These are phyloP conservation scores for Fusarium sp. DNA, from an alignment of 2,329 filamentous ascomycete genomes.

Conservation along the genomic window DNA sequence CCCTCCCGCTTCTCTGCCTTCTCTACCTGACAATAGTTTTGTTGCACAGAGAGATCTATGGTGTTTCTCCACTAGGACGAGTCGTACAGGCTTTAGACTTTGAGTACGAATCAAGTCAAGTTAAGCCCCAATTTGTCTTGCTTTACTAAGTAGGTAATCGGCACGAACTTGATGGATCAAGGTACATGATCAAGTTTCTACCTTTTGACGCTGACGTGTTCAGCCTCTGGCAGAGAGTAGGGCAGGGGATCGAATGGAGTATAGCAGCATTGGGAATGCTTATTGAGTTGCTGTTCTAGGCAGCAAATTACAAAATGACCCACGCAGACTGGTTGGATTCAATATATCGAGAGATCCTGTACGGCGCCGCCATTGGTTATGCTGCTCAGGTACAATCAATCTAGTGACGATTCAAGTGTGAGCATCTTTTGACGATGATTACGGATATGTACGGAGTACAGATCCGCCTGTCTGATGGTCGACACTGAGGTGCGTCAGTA, in stretches of 20 bases:
- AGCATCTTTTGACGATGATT: conserved; percentile 4
- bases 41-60: conserved; percentile 20
- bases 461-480: conserved; percentile 12
- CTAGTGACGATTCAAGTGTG: background rate
- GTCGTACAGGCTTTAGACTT: conserved; percentile 6
- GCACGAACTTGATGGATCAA: conserved; percentile 15
- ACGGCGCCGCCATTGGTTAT: background rate
- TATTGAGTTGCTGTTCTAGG: background rate
- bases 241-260: background rate
- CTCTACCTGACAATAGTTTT: conserved; percentile 4
- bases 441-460: background rate
- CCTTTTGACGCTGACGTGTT: background rate
- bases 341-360: background rate
- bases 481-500: background rate
- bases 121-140: conserved; percentile 25
- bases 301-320: background rate
- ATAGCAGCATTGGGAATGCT: conserved; percentile 1
- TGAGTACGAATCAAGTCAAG: conserved; percentile 10
- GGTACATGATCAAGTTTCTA: background rate
- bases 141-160: conserved; percentile 32
- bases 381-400: background rate
- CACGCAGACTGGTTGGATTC: background rate
- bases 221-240: conserved; percentile 11
- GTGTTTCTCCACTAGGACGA: background rate
- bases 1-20: conserved; percentile 7